Conservation (phyloP, 2,329 filamentous ascomycete genomes). For the Diaporthe sp. region DNA sequence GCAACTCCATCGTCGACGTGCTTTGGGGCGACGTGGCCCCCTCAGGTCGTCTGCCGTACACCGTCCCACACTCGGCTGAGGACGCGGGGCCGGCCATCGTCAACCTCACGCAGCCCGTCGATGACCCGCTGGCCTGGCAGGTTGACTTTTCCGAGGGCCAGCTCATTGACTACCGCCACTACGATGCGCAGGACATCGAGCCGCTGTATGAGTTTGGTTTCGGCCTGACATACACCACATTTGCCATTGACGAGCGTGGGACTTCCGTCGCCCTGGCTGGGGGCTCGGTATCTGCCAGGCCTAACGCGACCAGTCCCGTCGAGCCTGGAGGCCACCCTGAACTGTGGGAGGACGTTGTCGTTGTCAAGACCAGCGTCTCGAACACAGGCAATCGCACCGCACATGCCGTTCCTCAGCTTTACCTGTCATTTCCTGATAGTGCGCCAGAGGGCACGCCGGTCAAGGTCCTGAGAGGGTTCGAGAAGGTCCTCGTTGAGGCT, state of each 20-base stretch:
- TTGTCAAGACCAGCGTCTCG: background rate
- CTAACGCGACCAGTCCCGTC: background rate
- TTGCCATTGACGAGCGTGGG: background rate
- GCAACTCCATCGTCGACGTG: conserved; percentile 70
- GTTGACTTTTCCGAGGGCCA: conserved; percentile 65
- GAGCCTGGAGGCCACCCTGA: background rate
- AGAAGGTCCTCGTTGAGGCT: conserved; percentile 18
- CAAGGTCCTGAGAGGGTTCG: conserved; percentile 14
- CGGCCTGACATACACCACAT: conserved; percentile 62
- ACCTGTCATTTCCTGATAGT: conserved; percentile 10
- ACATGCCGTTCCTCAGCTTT: conserved; percentile 22
- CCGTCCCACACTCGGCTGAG: conserved; percentile 62
- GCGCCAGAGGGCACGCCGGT: conserved; percentile 11
- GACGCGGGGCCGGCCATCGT: conserved; percentile 51
- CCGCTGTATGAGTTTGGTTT: conserved; percentile 68
- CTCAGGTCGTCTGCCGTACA: conserved; percentile 71
- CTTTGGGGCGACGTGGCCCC: conserved; percentile 72
- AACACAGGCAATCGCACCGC: conserved; percentile 8
- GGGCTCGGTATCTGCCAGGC: conserved; percentile 41
- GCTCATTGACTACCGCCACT: conserved; percentile 68
- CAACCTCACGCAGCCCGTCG: conserved; percentile 63
- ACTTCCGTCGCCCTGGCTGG: conserved; percentile 46
- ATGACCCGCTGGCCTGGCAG: conserved; percentile 45
- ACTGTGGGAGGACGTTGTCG: background rate
- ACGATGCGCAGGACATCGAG: conserved; percentile 60